A percentile compares a stretch with the other conserved stretches of the same genome.
Evolutionary conservation across 345 rosid genomes (phyloP).

Genomic region (Moricandia moricandioides): DNA sequence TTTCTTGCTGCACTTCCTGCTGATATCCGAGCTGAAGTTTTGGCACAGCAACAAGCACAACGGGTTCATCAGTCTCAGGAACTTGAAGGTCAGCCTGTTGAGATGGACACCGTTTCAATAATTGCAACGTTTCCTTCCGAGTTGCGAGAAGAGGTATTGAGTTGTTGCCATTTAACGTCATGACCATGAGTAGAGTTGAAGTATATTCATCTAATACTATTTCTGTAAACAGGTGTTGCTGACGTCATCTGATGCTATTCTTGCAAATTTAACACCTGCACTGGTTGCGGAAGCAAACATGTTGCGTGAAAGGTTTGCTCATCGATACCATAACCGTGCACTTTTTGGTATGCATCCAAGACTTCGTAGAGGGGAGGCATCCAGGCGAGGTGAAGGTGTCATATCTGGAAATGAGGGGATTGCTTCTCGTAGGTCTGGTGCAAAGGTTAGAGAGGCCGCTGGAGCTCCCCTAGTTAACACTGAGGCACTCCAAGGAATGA

Average conservation of each 20-base stretch:
- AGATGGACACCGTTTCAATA: constrained; percentile 98
- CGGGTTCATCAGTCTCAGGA: constrained; percentile 89
- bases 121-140: constrained; percentile 98
- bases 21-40: constrained; percentile 90
- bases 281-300: constrained; percentile 98
- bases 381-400: constrained; percentile 77
- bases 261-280: constrained; percentile 96
- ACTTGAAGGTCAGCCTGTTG: constrained; percentile 99
- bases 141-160: constrained; percentile 84
- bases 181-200: neutral
- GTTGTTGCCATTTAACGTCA: neutral
- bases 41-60: constrained; percentile 95
- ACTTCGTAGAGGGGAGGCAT: constrained; percentile 89
- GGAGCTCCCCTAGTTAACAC: constrained; percentile 83
- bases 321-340: constrained; percentile 76
- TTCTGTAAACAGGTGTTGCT: constrained; percentile 65
- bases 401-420: constrained; percentile 59
- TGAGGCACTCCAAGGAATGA: constrained; percentile 82
- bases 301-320: constrained; percentile 96
- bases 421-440: constrained; percentile 66
- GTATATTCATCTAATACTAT: constrained; percentile 5
- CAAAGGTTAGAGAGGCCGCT: constrained; percentile 81
- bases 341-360: constrained; percentile 95
- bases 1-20: constrained; percentile 99
- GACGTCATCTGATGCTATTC: constrained; percentile 93